Conservation (phyloP, 495 filamentous ascomycete species). For the Aspergillus sclerotioniger region DNA sequence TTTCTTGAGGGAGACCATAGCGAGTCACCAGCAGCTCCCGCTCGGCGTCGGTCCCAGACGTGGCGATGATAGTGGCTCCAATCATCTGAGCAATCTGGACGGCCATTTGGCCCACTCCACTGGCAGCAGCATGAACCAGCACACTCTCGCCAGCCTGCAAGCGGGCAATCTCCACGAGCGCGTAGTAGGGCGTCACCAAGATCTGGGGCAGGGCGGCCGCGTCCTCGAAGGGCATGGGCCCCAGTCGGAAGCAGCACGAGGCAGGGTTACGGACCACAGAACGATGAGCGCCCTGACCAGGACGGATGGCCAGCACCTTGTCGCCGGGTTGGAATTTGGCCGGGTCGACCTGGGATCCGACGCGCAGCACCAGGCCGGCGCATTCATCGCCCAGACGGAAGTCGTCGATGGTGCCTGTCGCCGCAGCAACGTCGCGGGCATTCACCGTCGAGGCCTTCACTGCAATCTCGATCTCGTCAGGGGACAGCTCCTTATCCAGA, state of each 20-base stretch:
- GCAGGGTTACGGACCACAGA: conserved; percentile 1
- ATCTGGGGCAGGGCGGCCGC: neutral
- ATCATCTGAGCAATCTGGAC: conserved; percentile 53
- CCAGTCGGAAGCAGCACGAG: neutral
- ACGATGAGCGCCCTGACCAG: neutral
- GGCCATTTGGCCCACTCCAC: conserved; percentile 59
- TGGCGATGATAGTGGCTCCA: conserved; percentile 56
- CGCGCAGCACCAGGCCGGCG: neutral
- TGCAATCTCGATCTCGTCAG: conserved; percentile 2
- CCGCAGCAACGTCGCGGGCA: neutral
- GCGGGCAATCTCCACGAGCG: neutral
- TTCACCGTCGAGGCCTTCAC: conserved; percentile 2
- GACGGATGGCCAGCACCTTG: too few relatives aligned
- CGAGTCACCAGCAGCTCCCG: neutral
- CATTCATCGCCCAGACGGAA: neutral
- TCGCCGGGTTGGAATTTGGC: too few relatives aligned
- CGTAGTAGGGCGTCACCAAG: neutral
- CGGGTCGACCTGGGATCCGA: neutral
- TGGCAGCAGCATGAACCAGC: conserved; percentile 57
- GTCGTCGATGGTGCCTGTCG: conserved; percentile 1
- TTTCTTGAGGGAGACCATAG: neutral
- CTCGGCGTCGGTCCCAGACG: conserved; percentile 21
- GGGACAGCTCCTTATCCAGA: neutral
- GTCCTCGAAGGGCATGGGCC: neutral
- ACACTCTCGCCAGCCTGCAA: conserved; percentile 43